A percentile compares a stretch with the other conserved stretches of the same genome.
phyloP scores from a whole-genome alignment of 148 eudicot species.

The Gaultheria prostrata region DNA sequence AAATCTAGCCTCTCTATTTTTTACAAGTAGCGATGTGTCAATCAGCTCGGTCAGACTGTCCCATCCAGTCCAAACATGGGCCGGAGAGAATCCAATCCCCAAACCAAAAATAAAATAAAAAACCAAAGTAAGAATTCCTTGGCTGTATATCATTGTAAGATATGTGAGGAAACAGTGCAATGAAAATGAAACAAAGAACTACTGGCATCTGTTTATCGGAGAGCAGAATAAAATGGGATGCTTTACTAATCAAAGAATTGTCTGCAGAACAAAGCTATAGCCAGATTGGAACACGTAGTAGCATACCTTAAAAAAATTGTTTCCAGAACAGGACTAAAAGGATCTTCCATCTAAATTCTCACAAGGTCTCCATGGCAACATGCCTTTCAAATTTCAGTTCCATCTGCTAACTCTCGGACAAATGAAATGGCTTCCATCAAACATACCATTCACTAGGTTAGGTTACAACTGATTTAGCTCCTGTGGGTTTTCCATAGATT shows the following conservation, averaged over 20 bases:
- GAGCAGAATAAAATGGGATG: not conserved
- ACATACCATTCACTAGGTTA: slow-evolving; percentile 21
- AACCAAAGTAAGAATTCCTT: not conserved
- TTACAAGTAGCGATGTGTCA: not conserved
- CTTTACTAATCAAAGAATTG: slow-evolving; percentile 6
- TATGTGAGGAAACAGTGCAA: not conserved
- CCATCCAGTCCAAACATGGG: not conserved
- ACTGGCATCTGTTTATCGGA: not conserved
- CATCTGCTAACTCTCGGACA: slow-evolving; percentile 23
- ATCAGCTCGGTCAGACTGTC: not conserved
- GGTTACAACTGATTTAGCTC: slow-evolving; percentile 66
- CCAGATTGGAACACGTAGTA: slow-evolving; percentile 4
- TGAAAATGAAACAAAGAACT: not conserved
- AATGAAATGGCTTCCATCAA: slow-evolving; percentile 13
- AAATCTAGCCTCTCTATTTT: not conserved
- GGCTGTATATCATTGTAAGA: not conserved
- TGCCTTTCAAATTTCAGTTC: slow-evolving; percentile 18
- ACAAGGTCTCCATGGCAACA: slow-evolving; percentile 23
- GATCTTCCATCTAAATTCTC: slow-evolving; percentile 21
- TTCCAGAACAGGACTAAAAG: not conserved
- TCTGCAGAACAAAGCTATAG: slow-evolving; percentile 1
- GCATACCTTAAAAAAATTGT: not conserved
- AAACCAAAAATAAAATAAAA: not conserved
- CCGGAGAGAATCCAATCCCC: not conserved
- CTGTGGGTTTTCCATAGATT: slow-evolving; percentile 59